Evolutionary conservation across 129 eudicot species (phyloP).

Genomic region (Arctium minus): DNA sequence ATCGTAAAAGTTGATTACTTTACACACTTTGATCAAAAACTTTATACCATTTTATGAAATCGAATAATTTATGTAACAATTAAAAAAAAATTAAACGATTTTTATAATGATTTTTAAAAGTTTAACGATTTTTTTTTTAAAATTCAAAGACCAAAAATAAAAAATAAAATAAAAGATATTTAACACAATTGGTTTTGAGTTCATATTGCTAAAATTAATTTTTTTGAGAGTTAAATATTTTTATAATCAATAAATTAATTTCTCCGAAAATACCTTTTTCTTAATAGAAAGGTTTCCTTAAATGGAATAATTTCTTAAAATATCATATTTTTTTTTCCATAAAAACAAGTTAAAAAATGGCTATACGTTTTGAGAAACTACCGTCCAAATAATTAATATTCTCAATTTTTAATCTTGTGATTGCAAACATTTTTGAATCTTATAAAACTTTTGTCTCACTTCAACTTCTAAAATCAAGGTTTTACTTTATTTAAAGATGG

Average conservation of each 20-base stretch:
- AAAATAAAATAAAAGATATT: not conserved
- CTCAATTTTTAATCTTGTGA: too few species aligned
- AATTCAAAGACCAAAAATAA: not conserved
- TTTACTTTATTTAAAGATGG: too few species aligned
- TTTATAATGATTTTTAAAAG: too few species aligned
- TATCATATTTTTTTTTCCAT: not conserved
- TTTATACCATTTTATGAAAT: not conserved
- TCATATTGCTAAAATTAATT: too few species aligned
- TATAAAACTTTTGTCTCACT: too few species aligned
- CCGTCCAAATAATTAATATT: too few species aligned
- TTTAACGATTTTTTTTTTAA: too few species aligned
- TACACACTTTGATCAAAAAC: not conserved
- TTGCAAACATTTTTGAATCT: too few species aligned
- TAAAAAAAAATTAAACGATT: not conserved
- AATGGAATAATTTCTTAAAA: not conserved
- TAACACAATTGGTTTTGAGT: not conserved
- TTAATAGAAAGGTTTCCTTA: not conserved
- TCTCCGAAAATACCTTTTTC: not conserved
- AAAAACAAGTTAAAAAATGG: not conserved
- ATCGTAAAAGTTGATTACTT: not conserved
- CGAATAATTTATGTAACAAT: not conserved
- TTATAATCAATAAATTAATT: too few species aligned
- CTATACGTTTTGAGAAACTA: not conserved
- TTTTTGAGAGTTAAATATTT: not conserved
- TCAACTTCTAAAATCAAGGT: too few species aligned